Evolutionary conservation across 495 filamentous ascomycete genomes (phyloP).

Genomic region (Penicillium robsamsonii): DNA sequence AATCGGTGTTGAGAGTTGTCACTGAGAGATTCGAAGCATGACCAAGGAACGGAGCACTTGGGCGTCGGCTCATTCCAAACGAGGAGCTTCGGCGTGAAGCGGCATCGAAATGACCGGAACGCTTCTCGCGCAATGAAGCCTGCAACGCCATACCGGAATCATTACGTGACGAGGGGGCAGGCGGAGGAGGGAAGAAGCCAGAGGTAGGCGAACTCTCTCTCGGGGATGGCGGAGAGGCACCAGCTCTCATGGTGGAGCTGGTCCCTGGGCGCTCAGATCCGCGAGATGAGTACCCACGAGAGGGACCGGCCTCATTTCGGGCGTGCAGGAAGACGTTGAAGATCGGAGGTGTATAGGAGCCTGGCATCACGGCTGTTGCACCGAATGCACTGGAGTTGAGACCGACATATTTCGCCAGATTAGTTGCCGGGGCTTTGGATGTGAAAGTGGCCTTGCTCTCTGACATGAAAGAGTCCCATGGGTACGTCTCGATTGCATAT

Average conservation of each 20-base stretch:
- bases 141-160: constrained; percentile 88
- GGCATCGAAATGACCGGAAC: constrained; percentile 90
- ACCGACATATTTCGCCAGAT: constrained; percentile 77
- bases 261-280: constrained; percentile 76
- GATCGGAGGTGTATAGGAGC: constrained; percentile 52
- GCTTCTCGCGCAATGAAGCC: constrained; percentile 84
- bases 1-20: constrained; percentile 74
- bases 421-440: constrained; percentile 63
- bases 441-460: constrained; percentile 80
- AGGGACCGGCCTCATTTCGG: constrained; percentile 56
- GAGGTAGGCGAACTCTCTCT: constrained; percentile 74
- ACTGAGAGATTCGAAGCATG: constrained; percentile 81
- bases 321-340: constrained; percentile 91
- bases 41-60: constrained; percentile 79
- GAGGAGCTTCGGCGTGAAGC: constrained; percentile 84
- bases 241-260: constrained; percentile 66
- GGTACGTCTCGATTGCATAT: constrained; percentile 89
- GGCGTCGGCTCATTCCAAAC: constrained; percentile 77
- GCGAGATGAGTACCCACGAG: constrained; percentile 47
- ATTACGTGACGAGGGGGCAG: constrained; percentile 74
- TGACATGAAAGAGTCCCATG: constrained; percentile 81
- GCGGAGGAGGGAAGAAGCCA: constrained; percentile 71
- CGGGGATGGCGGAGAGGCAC: constrained; percentile 74
- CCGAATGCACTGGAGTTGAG: constrained; percentile 87
- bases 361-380: constrained; percentile 53